A percentile compares a stretch with the other conserved stretches of the same genome.
phyloP scores from a whole-genome alignment of 2,329 filamentous ascomycete species.

The Dactylella cylindrospora region DNA sequence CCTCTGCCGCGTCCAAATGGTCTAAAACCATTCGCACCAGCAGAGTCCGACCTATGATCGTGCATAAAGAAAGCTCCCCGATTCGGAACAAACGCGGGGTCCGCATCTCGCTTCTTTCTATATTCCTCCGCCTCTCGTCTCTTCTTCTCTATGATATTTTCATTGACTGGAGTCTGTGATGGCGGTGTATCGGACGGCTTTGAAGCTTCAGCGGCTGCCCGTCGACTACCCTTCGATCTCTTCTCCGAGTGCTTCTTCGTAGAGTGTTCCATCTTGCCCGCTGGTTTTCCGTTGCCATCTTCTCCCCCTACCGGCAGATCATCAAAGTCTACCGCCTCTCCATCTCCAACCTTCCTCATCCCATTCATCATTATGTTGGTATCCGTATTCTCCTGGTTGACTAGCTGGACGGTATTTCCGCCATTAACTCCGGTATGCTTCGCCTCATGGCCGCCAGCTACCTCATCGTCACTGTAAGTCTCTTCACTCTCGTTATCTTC shows the following conservation, averaged over 20 bases:
- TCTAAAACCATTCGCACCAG: constrained; percentile 74
- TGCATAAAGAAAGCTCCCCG: constrained; percentile 96
- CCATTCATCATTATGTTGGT: constrained; percentile 64
- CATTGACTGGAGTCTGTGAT: constrained; percentile 53
- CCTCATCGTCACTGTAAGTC: constrained; percentile 54
- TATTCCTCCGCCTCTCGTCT: constrained; percentile 89
- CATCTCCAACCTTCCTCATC: constrained; percentile 54
- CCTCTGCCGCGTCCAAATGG: constrained; percentile 68
- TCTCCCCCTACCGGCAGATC: constrained; percentile 50
- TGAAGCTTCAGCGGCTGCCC: constrained; percentile 50
- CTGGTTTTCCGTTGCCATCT: constrained; percentile 9
- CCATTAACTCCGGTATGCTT: constrained; percentile 49
- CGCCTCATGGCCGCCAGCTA: constrained; percentile 48
- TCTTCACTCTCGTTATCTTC: constrained; percentile 63
- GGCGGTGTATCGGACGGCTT: constrained; percentile 49
- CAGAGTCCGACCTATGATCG: constrained; percentile 79
- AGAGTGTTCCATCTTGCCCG: background rate
- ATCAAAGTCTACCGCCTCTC: constrained; percentile 57
- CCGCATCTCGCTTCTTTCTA: constrained; percentile 79
- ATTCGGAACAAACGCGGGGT: constrained; percentile 91
- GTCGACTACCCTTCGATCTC: constrained; percentile 51
- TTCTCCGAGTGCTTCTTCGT: constrained; percentile 26
- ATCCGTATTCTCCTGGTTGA: constrained; percentile 56
- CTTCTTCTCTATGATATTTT: constrained; percentile 68
- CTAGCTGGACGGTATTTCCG: constrained; percentile 51